phyloP scores from a whole-genome alignment of 2,329 filamentous ascomycete genomes.

The Fusarium napiforme region DNA sequence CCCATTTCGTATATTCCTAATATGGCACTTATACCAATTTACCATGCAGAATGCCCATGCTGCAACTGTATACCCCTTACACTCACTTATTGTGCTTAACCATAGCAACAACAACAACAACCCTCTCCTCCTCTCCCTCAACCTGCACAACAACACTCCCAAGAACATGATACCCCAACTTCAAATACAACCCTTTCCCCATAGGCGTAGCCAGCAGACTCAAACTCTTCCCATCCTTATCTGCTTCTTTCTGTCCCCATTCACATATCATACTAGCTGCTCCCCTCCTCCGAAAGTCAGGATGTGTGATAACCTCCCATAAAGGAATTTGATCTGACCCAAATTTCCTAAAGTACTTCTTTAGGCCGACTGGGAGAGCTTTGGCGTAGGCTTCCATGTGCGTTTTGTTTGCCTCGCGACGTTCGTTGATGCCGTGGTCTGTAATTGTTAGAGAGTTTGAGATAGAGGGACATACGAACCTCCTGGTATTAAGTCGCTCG shows the following conservation, averaged over 20 bases:
- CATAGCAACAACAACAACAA: constrained; percentile 5
- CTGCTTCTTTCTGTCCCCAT: constrained; percentile 1
- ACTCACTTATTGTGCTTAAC: background rate
- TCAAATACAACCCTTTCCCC: background rate
- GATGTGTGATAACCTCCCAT: background rate
- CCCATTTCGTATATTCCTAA: no score
- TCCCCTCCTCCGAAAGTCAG: background rate
- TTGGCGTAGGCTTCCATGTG: background rate
- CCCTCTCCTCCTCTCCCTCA: constrained; percentile 3
- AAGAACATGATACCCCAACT: background rate
- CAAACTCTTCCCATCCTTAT: background rate
- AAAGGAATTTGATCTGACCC: background rate
- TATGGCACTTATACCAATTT: no score
- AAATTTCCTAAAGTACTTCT: background rate
- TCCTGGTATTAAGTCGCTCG: background rate
- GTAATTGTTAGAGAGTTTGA: background rate
- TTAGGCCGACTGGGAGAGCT: background rate
- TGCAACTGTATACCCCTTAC: no score
- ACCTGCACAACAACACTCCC: background rate
- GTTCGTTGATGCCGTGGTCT: constrained; percentile 15
- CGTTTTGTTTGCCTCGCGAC: background rate
- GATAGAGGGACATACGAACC: background rate
- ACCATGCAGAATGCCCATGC: no score
- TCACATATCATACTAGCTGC: constrained; percentile 10
- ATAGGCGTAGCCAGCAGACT: background rate